Percentiles rank a stretch among this genome's conserved stretches.
Conservation (phyloP, 2,329 filamentous ascomycete genomes). For the Escovopsis sp. region DNA sequence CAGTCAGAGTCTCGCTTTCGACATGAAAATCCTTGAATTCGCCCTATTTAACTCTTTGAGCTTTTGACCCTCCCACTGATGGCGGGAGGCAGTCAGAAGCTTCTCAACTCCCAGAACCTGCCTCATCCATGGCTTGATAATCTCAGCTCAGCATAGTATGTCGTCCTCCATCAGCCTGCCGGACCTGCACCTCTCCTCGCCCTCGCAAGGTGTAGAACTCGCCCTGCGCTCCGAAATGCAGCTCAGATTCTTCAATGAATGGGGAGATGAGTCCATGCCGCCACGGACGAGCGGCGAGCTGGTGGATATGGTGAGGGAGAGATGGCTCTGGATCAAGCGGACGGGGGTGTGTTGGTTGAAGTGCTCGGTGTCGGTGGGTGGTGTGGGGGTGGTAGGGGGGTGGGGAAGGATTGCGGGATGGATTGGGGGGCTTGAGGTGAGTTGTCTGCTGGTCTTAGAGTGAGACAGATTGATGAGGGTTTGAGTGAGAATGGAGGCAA, state of each 20-base stretch:
- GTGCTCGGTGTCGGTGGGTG: slow-evolving; percentile 12
- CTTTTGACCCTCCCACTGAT: too few relatives aligned
- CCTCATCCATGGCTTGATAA: too few relatives aligned
- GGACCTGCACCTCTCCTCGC: slow-evolving; percentile 9
- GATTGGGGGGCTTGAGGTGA: slow-evolving; percentile 15
- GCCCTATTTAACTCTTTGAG: too few relatives aligned
- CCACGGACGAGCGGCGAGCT: slow-evolving; percentile 12
- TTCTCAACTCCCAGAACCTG: too few relatives aligned
- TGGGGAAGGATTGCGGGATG: slow-evolving; percentile 5
- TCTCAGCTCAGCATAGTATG: too few relatives aligned
- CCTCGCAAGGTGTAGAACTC: slow-evolving; percentile 11
- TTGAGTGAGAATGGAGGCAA: too few relatives aligned
- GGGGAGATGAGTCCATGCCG: too few relatives aligned
- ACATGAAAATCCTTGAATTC: too few relatives aligned
- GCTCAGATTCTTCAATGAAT: slow-evolving; percentile 11
- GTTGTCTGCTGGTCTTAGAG: too few relatives aligned
- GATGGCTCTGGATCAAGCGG: slow-evolving; percentile 19
- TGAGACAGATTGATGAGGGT: too few relatives aligned
- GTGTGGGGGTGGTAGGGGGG: slow-evolving; percentile 6
- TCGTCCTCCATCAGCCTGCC: slow-evolving; percentile 11
- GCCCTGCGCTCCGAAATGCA: slow-evolving; percentile 12
- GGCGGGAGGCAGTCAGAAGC: too few relatives aligned
- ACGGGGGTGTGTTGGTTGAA: slow-evolving; percentile 15
- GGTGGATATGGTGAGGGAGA: slow-evolving; percentile 7
- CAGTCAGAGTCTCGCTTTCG: too few relatives aligned